Evolutionary conservation across 1,284 basidiomycete genomes (phyloP), one percentile per base, ranked within the genome.

Genomic region (Mycosarcoma mackinlayi): DNA sequence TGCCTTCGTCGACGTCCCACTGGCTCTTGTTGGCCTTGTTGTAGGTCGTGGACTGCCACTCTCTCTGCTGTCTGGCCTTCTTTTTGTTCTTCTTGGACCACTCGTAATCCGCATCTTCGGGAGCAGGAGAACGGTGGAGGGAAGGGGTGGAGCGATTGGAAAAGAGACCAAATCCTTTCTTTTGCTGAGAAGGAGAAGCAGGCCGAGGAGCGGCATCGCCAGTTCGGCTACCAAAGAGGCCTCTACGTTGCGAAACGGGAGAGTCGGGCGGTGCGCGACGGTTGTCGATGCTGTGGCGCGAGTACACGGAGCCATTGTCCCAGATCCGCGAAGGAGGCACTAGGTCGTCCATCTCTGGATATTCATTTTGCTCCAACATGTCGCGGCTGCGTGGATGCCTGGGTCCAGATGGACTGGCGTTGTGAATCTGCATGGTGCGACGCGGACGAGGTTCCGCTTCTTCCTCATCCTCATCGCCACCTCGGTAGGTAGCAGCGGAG

Each of bases 71-170:
- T 6, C 35, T n/a, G n/a, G n/a, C 13, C 42, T 41, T 46, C 34
- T 54, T 50, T 10, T 38, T 28, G 14, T 21, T 41, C 30, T 37
- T 48, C 33, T 51, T 59, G 18, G 23, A 34, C 69, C 69, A 72
- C 27, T 67, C 48, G 59, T 64, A 67, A 31, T 64, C 69, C 9
- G 44, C 45, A 30, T 72, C 69, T 23, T 72, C 69, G 5, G 64
- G 69, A 3, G 69, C 61, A 8, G 67, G 57, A 0, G 35, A 21
- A 14, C 66, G 54, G 24, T 46, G 66, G 3, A 70, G 25, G 11
- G 67, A 64, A 2, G 67, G 67, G 4, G 57, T 60, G 13, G 67
- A 70, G 16, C 50, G 47, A 47, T 69, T 64, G 6, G 46, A 45
- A 31, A 69, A 66, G 14, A 66, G 25, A 4, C 52, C 57, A 14